Evolutionary conservation across 2,329 filamentous ascomycete species (phyloP).

Genomic region (Epichloe elymi): DNA sequence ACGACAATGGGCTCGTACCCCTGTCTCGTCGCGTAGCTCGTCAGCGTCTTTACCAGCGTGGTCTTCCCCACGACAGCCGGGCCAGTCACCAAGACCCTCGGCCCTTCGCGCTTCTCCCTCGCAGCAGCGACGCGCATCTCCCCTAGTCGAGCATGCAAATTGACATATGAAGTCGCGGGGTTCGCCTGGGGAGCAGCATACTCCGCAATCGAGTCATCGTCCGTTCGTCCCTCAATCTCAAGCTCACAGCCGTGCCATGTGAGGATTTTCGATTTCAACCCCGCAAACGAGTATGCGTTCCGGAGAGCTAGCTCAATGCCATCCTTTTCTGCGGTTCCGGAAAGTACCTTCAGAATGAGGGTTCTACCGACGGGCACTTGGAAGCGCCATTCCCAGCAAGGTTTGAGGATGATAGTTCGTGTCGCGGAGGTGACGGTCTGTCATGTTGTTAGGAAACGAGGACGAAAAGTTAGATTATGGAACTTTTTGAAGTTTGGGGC

Average conservation of each 20-base stretch:
- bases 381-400: constrained; percentile 68
- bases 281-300: constrained; percentile 67
- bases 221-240: constrained; percentile 54
- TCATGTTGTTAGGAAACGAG: not conserved
- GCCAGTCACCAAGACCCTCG: constrained; percentile 74
- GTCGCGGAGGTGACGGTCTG: constrained; percentile 26
- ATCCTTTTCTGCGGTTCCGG: constrained; percentile 83
- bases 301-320: constrained; percentile 82
- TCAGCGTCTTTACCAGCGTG: constrained; percentile 61
- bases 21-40: constrained; percentile 64
- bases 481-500: not conserved
- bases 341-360: constrained; percentile 48
- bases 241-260: constrained; percentile 86
- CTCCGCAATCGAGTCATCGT: constrained; percentile 44
- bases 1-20: constrained; percentile 68
- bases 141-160: constrained; percentile 84
- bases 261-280: constrained; percentile 75
- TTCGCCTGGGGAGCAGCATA: constrained; percentile 62
- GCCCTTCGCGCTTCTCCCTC: constrained; percentile 40
- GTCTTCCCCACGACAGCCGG: constrained; percentile 73
- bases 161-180: constrained; percentile 66
- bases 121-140: constrained; percentile 51
- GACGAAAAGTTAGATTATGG: not conserved
- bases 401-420: constrained; percentile 39
- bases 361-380: constrained; percentile 43